These are phyloP conservation scores for Theobroma grandiflorum DNA, from an alignment of 441 rosid species.

Conservation along the genomic window DNA sequence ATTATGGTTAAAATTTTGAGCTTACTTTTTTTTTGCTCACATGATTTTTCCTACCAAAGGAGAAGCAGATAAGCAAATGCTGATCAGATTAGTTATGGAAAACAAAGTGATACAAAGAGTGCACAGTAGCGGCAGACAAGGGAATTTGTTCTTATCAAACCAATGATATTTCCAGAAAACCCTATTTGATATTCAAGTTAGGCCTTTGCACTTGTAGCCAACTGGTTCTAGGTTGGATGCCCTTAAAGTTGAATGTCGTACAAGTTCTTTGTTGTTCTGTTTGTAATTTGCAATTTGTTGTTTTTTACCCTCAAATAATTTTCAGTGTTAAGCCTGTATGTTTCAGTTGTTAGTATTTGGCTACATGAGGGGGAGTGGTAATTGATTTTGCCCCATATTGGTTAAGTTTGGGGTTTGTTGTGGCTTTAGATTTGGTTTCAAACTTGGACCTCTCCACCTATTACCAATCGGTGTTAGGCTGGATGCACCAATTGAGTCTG, in stretches of 20 bases:
- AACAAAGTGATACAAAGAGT: not conserved
- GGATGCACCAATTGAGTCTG: constrained; percentile 7
- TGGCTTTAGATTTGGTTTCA: not conserved
- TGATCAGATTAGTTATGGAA: constrained; percentile 14
- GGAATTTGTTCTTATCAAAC: constrained; percentile 10
- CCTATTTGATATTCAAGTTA: constrained; percentile 10
- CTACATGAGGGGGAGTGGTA: constrained; percentile 10
- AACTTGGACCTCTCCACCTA: not conserved
- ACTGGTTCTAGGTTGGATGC: constrained; percentile 16
- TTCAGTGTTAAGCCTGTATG: not conserved
- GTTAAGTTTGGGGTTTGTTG: constrained; percentile 18
- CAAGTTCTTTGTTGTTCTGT: not conserved
- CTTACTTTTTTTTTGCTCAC: not conserved
- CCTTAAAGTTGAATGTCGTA: not conserved
- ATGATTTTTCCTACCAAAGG: too few relatives aligned
- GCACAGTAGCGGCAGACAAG: not conserved
- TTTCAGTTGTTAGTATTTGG: constrained; percentile 14
- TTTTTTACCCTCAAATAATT: not conserved
- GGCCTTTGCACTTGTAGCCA: constrained; percentile 7
- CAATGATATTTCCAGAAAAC: not conserved
- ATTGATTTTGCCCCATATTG: constrained; percentile 11
- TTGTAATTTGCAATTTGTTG: constrained; percentile 16
- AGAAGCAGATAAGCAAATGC: too few relatives aligned
- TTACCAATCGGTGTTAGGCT: not conserved
- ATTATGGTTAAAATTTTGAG: constrained; percentile 15